Conservation (phyloP, 2,329 filamentous ascomycete genomes). For the Alternaria arbusti region DNA sequence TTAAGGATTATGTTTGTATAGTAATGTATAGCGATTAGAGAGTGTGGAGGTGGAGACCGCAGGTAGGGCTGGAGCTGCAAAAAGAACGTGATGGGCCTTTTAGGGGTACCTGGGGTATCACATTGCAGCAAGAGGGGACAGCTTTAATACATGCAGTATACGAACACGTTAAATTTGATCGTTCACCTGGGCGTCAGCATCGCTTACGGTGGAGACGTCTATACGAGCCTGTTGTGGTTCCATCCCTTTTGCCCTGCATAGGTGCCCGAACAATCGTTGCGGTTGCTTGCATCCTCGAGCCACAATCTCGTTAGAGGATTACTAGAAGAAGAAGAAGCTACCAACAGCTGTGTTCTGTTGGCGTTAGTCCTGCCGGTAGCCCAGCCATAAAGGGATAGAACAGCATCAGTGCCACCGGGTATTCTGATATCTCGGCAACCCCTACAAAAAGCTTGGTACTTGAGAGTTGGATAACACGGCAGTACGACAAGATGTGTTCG, state of each 20-base stretch:
- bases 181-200: background rate
- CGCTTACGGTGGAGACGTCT: background rate
- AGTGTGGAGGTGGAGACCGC: background rate
- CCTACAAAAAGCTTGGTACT: background rate
- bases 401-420: background rate
- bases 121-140: background rate
- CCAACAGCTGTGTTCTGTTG: background rate
- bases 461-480: background rate
- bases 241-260: background rate
- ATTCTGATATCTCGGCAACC: background rate
- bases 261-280: background rate
- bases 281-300: background rate
- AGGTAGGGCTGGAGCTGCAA: background rate
- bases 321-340: background rate
- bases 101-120: conserved; percentile 1
- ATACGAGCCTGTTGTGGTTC: background rate
- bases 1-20: conserved; percentile 21
- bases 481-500: background rate
- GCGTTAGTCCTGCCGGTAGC: background rate
- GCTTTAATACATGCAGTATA: background rate
- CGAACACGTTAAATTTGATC: background rate
- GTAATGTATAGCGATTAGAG: background rate
- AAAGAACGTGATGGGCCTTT: conserved; percentile 6
- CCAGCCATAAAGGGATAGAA: background rate
- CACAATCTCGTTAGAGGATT: background rate